Conservation (phyloP, 495 filamentous ascomycete genomes). For the Aspergillus carlsbadensis region DNA sequence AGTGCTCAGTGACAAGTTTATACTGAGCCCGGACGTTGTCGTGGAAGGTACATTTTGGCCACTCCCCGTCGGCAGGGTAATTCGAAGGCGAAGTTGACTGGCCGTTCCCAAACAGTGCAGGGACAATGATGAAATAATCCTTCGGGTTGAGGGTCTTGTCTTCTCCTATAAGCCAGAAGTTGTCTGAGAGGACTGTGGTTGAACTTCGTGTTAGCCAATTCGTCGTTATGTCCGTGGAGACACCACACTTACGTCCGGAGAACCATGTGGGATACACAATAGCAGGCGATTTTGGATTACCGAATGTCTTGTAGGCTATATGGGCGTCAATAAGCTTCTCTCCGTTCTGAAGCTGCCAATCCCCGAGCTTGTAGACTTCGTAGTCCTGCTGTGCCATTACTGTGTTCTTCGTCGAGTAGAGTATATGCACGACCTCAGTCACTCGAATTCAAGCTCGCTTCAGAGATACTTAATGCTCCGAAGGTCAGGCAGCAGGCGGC, state of each 20-base stretch:
- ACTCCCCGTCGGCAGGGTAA: constrained; percentile 51
- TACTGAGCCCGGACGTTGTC: constrained; percentile 72
- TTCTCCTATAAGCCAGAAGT: constrained; percentile 65
- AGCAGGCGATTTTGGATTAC: constrained; percentile 57
- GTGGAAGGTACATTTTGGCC: constrained; percentile 61
- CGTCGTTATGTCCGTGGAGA: background rate
- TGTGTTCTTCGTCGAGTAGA: background rate
- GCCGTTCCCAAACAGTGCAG: constrained; percentile 71
- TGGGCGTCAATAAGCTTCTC: constrained; percentile 54
- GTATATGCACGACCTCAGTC: background rate
- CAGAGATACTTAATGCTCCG: too few relatives aligned
- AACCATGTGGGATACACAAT: constrained; percentile 75
- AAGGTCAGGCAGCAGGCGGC: too few relatives aligned
- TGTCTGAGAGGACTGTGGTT: constrained; percentile 54
- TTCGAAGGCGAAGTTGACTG: constrained; percentile 71
- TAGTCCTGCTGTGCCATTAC: constrained; percentile 41
- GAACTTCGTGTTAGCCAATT: background rate
- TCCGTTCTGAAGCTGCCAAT: constrained; percentile 62
- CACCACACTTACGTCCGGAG: constrained; percentile 49
- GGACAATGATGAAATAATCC: constrained; percentile 68
- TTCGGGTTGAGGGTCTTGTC: constrained; percentile 59
- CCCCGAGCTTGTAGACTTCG: constrained; percentile 55
- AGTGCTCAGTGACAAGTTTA: constrained; percentile 59
- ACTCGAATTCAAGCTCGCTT: too few relatives aligned
- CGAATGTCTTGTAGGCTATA: constrained; percentile 72